These are phyloP conservation scores for Cordyceps fumosorosea DNA, from an alignment of 2,329 filamentous ascomycete genomes.

Conservation along the genomic window DNA sequence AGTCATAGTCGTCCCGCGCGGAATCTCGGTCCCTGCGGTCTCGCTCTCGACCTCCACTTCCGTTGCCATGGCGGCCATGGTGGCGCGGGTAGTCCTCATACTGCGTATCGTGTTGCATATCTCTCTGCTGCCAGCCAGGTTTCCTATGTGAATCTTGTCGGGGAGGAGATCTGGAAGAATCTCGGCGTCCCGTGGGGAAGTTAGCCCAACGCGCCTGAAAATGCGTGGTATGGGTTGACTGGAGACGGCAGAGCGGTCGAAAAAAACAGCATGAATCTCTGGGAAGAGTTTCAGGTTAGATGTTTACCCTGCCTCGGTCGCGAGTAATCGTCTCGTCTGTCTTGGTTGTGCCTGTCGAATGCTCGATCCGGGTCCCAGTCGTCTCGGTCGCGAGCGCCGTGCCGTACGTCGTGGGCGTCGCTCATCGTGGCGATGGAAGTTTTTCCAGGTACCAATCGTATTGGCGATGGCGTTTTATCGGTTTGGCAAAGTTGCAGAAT, in stretches of 20 bases:
- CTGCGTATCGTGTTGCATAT: slow-evolving; percentile 19
- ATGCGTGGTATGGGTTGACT: not conserved
- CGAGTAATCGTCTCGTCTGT: slow-evolving; percentile 32
- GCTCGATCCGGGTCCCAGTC: slow-evolving; percentile 18
- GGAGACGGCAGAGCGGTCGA: not conserved
- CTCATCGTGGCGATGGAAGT: slow-evolving; percentile 32
- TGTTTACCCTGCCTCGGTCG: slow-evolving; percentile 46
- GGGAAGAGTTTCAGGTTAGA: slow-evolving; percentile 27
- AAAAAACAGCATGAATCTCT: not conserved
- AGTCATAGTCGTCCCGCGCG: slow-evolving; percentile 13
- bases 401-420: slow-evolving; percentile 32
- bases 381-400: slow-evolving; percentile 24
- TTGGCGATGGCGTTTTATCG: not conserved
- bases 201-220: slow-evolving; percentile 29
- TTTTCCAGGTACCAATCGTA: slow-evolving; percentile 7
- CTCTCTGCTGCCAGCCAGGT: slow-evolving; percentile 21
- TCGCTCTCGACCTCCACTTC: not conserved
- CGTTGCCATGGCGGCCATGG: slow-evolving; percentile 12
- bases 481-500: not conserved
- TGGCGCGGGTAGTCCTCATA: slow-evolving; percentile 18
- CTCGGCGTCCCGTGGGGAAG: slow-evolving; percentile 38
- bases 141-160: slow-evolving; percentile 33
- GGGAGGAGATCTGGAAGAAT: slow-evolving; percentile 37
- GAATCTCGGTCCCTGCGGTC: slow-evolving; percentile 15
- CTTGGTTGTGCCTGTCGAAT: slow-evolving; percentile 12